Evolutionary conservation across 1,284 basidiomycete species (phyloP), one percentile per base, ranked within the genome.

Genomic region (Rhodotorula sp.): DNA sequence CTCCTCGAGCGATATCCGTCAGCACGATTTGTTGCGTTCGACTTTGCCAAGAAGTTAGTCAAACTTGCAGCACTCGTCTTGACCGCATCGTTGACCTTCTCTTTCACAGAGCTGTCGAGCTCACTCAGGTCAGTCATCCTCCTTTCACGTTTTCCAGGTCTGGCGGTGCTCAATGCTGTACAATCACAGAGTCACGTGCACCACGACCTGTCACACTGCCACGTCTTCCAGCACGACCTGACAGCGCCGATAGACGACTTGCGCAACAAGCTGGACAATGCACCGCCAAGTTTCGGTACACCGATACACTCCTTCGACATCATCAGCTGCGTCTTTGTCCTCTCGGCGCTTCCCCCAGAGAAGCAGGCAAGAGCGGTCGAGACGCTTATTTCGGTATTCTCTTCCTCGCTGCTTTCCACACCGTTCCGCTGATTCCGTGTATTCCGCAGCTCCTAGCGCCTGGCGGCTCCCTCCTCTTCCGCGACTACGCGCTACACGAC

Each of bases 401-500:
- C 16, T 21, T 58, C 42, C 17, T 55, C 45, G 4, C 9, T 4
- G 10, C 7, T 14, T n/a, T 45, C 21, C 13, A 14, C 19, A 17
- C 5, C 13, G 12, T 4, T 16, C 42, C 23, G 21, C 14, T 4
- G 21, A 34, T 3, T 10, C 48, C 23, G 9, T 12, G 52, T 41
- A 25, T 25, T 10, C 54, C 17, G 19, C 49, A 71, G 72, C 66
- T 76, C 23, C 71, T 78, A 34, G 73, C 73, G 16, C 67, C 71
- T 0, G 79, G 79, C n/a, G 75, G 72, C 0, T 69, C 76, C 7
- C 70, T 82, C 5, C 63, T 81, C 21, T 79, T 82, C 56, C 70
- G 82, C 19, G 82, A 82, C 75, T 82, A 82, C 67, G 81, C 80
- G 0, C 75, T 77, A 12, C 78, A 79, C 55, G 82, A 82, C 58